Conservation (phyloP, 225 moss, liverwort and hornwort genomes). For the Ulota crispa region DNA sequence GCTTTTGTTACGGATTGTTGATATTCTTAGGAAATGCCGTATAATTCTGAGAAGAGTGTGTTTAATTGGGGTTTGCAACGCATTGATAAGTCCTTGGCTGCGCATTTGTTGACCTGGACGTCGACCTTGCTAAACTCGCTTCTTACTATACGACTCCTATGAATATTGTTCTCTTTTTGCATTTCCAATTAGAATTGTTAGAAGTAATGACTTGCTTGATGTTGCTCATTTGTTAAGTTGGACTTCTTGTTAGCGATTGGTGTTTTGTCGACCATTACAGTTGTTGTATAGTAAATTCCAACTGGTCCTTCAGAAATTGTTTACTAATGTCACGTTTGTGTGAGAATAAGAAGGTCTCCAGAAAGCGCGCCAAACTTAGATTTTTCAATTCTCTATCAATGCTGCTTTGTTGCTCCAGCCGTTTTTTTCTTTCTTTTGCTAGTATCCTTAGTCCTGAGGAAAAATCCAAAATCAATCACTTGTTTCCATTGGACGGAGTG, state of each 20-base stretch:
- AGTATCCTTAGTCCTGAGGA: background rate
- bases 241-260: background rate
- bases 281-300: background rate
- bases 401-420: background rate
- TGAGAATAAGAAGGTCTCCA: background rate
- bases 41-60: background rate
- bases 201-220: background rate
- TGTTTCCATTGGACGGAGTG: background rate
- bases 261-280: background rate
- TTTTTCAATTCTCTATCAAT: background rate
- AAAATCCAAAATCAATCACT: background rate
- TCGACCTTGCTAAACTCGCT: background rate
- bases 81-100: background rate
- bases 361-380: too few species aligned
- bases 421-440: background rate
- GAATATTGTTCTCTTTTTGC: background rate
- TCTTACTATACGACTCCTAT: background rate
- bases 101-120: background rate
- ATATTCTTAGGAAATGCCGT: background rate
- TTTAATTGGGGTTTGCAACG: background rate
- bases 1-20: too few species aligned
- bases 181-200: background rate
- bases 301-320: background rate
- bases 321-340: background rate
- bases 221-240: background rate